These are phyloP conservation scores for Colletotrichum orbiculare DNA, from an alignment of 2,329 filamentous ascomycete genomes.

Conservation along the genomic window DNA sequence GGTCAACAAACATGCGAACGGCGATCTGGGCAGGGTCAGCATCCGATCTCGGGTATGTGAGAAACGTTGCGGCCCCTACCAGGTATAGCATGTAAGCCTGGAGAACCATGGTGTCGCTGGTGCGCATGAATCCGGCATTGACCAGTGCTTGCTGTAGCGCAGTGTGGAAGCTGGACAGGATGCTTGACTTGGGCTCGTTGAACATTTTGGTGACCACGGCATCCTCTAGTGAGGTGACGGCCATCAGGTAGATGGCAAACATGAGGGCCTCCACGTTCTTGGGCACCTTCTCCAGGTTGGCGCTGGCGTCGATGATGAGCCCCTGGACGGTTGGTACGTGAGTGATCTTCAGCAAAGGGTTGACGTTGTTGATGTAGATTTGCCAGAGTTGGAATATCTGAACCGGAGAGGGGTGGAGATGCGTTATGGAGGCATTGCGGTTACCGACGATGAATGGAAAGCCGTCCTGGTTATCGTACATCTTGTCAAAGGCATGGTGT, in stretches of 20 bases:
- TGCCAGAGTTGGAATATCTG: conserved; percentile 76
- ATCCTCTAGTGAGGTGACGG: conserved; percentile 68
- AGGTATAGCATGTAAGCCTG: conserved; percentile 77
- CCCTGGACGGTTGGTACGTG: conserved; percentile 74
- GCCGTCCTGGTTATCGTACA: conserved; percentile 66
- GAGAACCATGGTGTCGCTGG: conserved; percentile 71
- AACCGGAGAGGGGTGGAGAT: conserved; percentile 64
- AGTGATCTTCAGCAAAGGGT: conserved; percentile 75
- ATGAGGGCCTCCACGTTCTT: conserved; percentile 73
- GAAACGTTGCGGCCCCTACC: conserved; percentile 53
- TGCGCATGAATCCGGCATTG: conserved; percentile 74
- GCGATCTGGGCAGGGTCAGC: conserved; percentile 42
- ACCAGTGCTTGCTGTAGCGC: conserved; percentile 73
- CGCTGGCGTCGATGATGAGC: conserved; percentile 71
- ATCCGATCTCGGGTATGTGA: neutral
- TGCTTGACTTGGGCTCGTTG: conserved; percentile 60
- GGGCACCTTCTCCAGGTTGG: conserved; percentile 63
- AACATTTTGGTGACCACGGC: conserved; percentile 63
- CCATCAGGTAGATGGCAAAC: conserved; percentile 73
- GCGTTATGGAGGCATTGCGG: conserved; percentile 53
- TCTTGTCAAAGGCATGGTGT: conserved; percentile 68
- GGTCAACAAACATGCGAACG: conserved; percentile 69
- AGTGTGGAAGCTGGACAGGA: conserved; percentile 65
- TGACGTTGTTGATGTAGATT: conserved; percentile 75
- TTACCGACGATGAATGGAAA: conserved; percentile 68